A percentile compares a stretch with the other conserved stretches of the same genome.
Conservation (phyloP, 2,329 filamentous ascomycete genomes). For the Cercospora sojina region DNA sequence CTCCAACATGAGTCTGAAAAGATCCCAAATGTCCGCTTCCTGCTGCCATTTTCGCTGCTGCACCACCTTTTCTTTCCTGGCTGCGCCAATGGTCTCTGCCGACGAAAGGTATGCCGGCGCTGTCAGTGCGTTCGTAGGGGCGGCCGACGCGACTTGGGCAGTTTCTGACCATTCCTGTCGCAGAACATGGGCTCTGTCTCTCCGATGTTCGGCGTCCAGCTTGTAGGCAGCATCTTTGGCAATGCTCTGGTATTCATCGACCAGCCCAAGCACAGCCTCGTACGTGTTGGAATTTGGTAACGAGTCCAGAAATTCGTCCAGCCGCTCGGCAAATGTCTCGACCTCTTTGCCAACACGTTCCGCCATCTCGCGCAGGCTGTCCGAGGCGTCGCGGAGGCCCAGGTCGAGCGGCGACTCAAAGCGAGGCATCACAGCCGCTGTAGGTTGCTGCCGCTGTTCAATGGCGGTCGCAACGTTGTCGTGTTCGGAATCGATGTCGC, state of each 20-base stretch:
- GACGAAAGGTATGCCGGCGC: slow-evolving; percentile 14
- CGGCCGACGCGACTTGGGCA: slow-evolving; percentile 13
- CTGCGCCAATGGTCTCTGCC: slow-evolving; percentile 17
- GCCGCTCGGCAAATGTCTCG: slow-evolving; percentile 77
- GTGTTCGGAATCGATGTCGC: not conserved
- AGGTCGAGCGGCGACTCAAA: slow-evolving; percentile 11
- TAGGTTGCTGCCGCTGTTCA: not conserved
- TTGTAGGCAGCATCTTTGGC: slow-evolving; percentile 52
- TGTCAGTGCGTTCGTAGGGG: slow-evolving; percentile 17
- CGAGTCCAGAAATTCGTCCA: slow-evolving; percentile 68
- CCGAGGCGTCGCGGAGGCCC: slow-evolving; percentile 6
- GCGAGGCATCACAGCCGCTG: not conserved
- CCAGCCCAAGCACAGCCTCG: slow-evolving; percentile 63
- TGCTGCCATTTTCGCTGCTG: slow-evolving; percentile 68
- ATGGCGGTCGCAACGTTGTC: not conserved
- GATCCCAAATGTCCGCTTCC: slow-evolving; percentile 88
- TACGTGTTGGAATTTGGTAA: slow-evolving; percentile 48
- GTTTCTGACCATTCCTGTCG: slow-evolving; percentile 37
- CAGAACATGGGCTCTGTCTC: slow-evolving; percentile 42
- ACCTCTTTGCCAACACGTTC: slow-evolving; percentile 76
- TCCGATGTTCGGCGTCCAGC: slow-evolving; percentile 46
- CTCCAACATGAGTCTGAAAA: slow-evolving; percentile 69
- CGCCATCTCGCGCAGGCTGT: slow-evolving; percentile 60
- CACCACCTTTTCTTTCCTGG: slow-evolving; percentile 42
- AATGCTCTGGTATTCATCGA: slow-evolving; percentile 49